phyloP scores from a whole-genome alignment of 2,329 filamentous ascomycete genomes.

The Aciculosporium take region DNA sequence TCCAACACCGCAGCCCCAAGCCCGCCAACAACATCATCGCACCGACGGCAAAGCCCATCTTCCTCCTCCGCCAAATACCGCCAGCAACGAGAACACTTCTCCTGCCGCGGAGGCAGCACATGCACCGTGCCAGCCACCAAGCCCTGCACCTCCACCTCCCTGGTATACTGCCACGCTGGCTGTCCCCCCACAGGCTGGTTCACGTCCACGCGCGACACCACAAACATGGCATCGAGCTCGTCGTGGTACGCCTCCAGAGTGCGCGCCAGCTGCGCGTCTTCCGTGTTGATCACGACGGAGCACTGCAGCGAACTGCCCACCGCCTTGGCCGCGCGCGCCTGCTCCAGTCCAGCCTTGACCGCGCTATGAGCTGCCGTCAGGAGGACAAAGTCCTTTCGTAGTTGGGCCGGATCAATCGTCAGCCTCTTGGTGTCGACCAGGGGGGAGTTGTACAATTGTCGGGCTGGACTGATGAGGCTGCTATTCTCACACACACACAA shows the following conservation, averaged over 20 bases:
- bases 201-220: conserved; percentile 50
- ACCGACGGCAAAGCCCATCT: conserved; percentile 57
- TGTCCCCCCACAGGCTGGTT: conserved; percentile 18
- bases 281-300: conserved; percentile 43
- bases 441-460: conserved; percentile 31
- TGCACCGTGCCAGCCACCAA: conserved; percentile 22
- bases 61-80: conserved; percentile 58
- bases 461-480: conserved; percentile 24
- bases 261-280: conserved; percentile 19
- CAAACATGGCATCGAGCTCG: conserved; percentile 51
- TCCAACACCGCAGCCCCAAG: conserved; percentile 5
- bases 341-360: conserved; percentile 64
- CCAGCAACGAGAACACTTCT: conserved; percentile 86
- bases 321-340: conserved; percentile 53
- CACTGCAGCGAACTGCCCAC: conserved; percentile 74
- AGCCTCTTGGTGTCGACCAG: conserved; percentile 28
- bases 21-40: conserved; percentile 46
- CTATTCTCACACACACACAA: conserved; percentile 8
- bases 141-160: conserved; percentile 28
- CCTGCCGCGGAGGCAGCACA: conserved; percentile 33
- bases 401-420: conserved; percentile 20
- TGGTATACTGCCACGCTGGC: conserved; percentile 26
- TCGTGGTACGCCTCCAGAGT: conserved; percentile 26
- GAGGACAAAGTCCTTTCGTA: conserved; percentile 29
- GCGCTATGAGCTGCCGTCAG: conserved; percentile 46